These are phyloP conservation scores for Zygosaccharomyces bailii DNA, from an alignment of 805 yeast genomes.

Conservation along the genomic window DNA sequence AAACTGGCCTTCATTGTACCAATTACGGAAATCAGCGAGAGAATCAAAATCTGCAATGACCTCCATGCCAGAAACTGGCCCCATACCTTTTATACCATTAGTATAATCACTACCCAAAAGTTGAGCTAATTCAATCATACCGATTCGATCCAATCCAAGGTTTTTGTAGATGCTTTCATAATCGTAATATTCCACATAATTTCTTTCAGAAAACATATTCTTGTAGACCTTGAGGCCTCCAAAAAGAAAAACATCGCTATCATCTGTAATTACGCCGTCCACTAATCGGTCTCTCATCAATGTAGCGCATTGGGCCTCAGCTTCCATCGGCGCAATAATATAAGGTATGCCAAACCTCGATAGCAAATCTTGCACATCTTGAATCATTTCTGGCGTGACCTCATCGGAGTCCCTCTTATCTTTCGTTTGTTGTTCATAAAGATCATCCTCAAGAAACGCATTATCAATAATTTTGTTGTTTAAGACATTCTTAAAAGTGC, in stretches of 20 bases:
- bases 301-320: constrained; percentile 97
- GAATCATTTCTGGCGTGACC: constrained; percentile 79
- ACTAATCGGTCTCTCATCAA: constrained; percentile 64
- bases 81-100: constrained; percentile 86
- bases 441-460: constrained; percentile 39
- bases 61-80: constrained; percentile 91
- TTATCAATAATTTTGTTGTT: constrained; percentile 27
- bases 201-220: constrained; percentile 91
- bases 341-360: constrained; percentile 91
- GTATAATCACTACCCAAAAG: constrained; percentile 94
- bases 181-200: constrained; percentile 82
- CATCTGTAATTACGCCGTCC: constrained; percentile 96
- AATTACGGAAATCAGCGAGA: constrained; percentile 37
- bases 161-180: constrained; percentile 54
- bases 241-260: constrained; percentile 92
- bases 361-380: constrained; percentile 85
- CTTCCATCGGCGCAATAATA: constrained; percentile 97
- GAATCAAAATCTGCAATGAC: constrained; percentile 76
- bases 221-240: constrained; percentile 84
- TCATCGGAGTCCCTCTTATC: constrained; percentile 88
- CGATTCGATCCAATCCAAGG: constrained; percentile 59
- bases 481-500: constrained; percentile 45
- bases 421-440: constrained; percentile 60
- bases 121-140: constrained; percentile 76
- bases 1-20: constrained; percentile 45